Evolutionary conservation across 345 rosid genomes (phyloP).

Genomic region (Dipteronia sinensis): DNA sequence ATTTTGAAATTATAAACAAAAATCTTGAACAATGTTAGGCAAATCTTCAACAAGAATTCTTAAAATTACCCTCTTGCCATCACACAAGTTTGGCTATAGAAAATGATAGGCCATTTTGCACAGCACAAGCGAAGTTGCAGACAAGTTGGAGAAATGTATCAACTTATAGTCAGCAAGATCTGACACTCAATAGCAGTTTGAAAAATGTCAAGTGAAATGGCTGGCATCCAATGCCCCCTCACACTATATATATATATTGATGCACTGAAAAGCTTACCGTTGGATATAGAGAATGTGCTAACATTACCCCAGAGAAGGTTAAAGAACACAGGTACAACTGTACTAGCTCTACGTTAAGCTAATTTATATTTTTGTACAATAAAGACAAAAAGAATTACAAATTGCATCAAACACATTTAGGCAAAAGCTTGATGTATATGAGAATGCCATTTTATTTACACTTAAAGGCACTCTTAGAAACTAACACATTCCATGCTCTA

Average conservation of each 20-base stretch:
- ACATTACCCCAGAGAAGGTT: background rate
- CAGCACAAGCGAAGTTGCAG: background rate
- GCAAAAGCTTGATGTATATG: background rate
- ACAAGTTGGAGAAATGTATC: background rate
- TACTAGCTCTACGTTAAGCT: background rate
- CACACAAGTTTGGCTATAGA: background rate
- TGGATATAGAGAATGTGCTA: background rate
- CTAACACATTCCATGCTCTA: background rate
- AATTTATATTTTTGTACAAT: background rate
- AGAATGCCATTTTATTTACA: background rate
- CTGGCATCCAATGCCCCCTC: background rate
- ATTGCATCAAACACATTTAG: constrained; percentile 1
- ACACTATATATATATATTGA: background rate
- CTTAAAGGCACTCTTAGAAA: background rate
- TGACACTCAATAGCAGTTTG: background rate
- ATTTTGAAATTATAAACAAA: background rate
- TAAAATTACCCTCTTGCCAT: background rate
- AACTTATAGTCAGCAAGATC: background rate
- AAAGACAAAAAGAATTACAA: background rate
- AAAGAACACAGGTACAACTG: background rate
- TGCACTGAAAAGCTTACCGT: background rate
- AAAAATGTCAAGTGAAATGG: too few relatives aligned
- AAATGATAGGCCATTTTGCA: background rate
- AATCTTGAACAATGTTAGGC: background rate
- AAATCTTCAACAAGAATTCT: background rate